Evolutionary conservation across 345 rosid species (phyloP).

Genomic region (Gossypium ekmanianum): DNA sequence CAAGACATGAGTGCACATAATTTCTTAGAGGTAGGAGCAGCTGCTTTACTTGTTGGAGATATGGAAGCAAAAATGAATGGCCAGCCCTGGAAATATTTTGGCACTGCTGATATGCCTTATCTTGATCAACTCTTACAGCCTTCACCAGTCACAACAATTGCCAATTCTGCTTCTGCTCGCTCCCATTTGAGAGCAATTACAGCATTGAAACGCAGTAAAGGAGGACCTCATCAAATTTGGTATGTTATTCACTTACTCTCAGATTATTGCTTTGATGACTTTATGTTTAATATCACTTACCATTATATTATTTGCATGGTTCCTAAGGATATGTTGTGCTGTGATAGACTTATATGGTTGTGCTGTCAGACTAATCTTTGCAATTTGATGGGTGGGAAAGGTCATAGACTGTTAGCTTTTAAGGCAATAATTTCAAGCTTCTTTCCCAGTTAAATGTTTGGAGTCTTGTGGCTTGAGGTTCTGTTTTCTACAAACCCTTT

Average conservation of each 20-base stretch:
- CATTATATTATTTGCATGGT: not conserved
- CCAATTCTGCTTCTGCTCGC: slow-evolving; percentile 68
- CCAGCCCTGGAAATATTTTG: slow-evolving; percentile 87
- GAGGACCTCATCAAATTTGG: slow-evolving; percentile 87
- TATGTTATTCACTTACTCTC: slow-evolving; percentile 28
- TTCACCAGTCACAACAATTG: slow-evolving; percentile 65
- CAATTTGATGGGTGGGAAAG: not conserved
- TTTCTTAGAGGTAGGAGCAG: slow-evolving; percentile 93
- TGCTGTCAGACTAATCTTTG: not conserved
- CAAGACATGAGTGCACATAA: slow-evolving; percentile 69
- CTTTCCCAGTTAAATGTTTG: not conserved
- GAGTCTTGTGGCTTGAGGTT: not conserved
- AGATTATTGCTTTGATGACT: slow-evolving; percentile 20
- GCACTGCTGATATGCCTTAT: slow-evolving; percentile 89
- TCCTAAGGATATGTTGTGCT: slow-evolving; percentile 6
- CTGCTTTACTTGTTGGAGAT: slow-evolving; percentile 89
- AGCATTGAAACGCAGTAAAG: slow-evolving; percentile 78
- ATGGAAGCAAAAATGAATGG: slow-evolving; percentile 93
- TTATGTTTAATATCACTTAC: slow-evolving; percentile 2
- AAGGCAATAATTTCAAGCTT: not conserved
- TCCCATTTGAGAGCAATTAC: slow-evolving; percentile 87
- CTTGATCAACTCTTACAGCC: slow-evolving; percentile 95
- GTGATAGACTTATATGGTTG: not conserved
- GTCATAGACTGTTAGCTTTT: slow-evolving; percentile 4
- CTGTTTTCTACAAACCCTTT: not conserved